phyloP scores from a whole-genome alignment of 768 basidiomycete genomes.

The Paxillus ammoniavirescens region DNA sequence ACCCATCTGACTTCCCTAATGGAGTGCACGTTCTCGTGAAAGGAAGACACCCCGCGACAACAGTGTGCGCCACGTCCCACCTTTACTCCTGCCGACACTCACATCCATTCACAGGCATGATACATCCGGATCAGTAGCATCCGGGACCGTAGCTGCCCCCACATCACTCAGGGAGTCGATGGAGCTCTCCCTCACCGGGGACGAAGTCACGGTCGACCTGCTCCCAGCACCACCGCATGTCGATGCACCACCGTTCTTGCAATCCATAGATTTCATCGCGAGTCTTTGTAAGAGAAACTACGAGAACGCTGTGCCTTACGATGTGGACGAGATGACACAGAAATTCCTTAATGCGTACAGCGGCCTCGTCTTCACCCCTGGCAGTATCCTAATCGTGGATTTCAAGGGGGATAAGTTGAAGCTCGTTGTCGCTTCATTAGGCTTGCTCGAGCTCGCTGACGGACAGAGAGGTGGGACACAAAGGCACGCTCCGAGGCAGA shows the following conservation, averaged over 20 bases:
- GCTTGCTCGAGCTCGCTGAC: constrained; percentile 58
- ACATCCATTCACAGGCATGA: constrained; percentile 62
- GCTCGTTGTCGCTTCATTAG: constrained; percentile 59
- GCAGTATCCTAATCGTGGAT: constrained; percentile 79
- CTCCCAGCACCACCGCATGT: constrained; percentile 49
- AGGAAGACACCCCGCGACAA: constrained; percentile 66
- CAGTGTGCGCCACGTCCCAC: constrained; percentile 50
- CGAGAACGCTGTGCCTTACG: constrained; percentile 69
- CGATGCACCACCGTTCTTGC: constrained; percentile 61
- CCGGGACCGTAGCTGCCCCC: constrained; percentile 74
- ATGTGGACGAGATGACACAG: constrained; percentile 80
- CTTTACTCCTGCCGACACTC: background rate
- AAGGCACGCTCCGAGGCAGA: constrained; percentile 27
- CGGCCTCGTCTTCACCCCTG: constrained; percentile 65
- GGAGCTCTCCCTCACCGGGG: constrained; percentile 75
- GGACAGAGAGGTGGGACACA: constrained; percentile 49
- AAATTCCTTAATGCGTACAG: constrained; percentile 75
- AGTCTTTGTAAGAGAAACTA: constrained; percentile 56
- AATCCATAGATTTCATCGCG: constrained; percentile 79
- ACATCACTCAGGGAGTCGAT: constrained; percentile 87
- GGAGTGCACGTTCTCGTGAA: constrained; percentile 80
- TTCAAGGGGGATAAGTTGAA: constrained; percentile 85
- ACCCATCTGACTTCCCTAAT: constrained; percentile 71
- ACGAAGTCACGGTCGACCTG: constrained; percentile 67
- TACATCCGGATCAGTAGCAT: constrained; percentile 65